Conservation (phyloP, 192 early-diverging fungal species). For the Physocladia obscura region DNA sequence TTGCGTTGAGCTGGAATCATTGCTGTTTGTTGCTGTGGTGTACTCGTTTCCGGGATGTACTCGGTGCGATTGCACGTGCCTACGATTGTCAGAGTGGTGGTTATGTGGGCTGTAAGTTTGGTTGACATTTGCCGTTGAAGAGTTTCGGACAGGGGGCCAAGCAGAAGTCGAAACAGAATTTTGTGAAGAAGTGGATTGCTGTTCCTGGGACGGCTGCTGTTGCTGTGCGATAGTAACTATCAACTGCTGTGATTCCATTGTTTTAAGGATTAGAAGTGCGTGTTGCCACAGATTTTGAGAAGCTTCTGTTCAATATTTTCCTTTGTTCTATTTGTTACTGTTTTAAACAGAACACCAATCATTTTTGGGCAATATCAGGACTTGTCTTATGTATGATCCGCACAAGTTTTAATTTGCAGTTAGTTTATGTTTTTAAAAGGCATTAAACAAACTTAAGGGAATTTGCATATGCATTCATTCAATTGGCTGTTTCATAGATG, state of each 20-base stretch:
- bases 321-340: not conserved
- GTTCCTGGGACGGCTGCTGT: not conserved
- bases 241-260: not conserved
- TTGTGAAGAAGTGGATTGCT: not conserved
- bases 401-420: too few species aligned
- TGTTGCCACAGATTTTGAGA: not conserved
- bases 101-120: conserved; percentile 1
- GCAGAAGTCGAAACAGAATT: not conserved
- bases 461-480: too few species aligned
- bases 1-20: conserved; percentile 1
- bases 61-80: too few species aligned
- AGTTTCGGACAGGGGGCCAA: conserved; percentile 13
- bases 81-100: too few species aligned
- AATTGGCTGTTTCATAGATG: too few species aligned
- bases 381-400: too few species aligned
- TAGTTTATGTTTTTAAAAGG: too few species aligned
- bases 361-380: too few species aligned
- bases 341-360: not conserved
- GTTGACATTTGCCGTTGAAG: conserved; percentile 1
- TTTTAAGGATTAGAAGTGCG: not conserved
- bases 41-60: too few species aligned
- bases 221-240: not conserved
- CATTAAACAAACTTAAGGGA: too few species aligned
- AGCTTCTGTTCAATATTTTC: not conserved
- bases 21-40: too few species aligned